Percentiles rank a stretch among this genome's conserved stretches.
phyloP scores from a whole-genome alignment of 192 early-diverging fungal genomes.

The Coemansia sp. region DNA sequence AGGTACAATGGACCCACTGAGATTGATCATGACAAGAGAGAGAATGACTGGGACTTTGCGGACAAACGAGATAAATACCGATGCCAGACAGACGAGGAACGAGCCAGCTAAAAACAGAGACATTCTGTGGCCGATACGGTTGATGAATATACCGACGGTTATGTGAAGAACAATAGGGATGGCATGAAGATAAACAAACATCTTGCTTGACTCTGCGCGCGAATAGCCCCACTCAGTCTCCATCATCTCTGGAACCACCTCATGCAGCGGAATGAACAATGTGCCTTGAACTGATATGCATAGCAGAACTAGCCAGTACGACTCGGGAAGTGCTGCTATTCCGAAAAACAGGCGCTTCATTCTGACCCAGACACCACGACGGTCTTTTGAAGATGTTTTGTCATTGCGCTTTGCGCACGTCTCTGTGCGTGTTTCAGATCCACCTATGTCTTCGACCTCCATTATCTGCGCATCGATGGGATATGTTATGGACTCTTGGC shows the following conservation, averaged over 20 bases:
- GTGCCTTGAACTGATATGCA: slow-evolving; percentile 52
- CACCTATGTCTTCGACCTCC: not conserved
- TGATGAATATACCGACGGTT: slow-evolving; percentile 59
- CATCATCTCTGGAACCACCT: slow-evolving; percentile 55
- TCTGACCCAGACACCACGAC: slow-evolving; percentile 10
- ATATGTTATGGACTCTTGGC: slow-evolving; percentile 17
- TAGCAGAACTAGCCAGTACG: slow-evolving; percentile 53
- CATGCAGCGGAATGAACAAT: slow-evolving; percentile 51
- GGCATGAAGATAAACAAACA: slow-evolving; percentile 55
- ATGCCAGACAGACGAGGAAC: slow-evolving; percentile 34
- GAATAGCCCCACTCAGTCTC: slow-evolving; percentile 52
- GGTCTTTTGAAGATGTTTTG: not conserved
- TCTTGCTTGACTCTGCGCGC: slow-evolving; percentile 43
- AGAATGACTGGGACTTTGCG: slow-evolving; percentile 36
- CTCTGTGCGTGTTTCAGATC: not conserved
- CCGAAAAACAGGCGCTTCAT: slow-evolving; percentile 43
- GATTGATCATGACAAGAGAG: slow-evolving; percentile 42
- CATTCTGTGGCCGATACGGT: slow-evolving; percentile 56
- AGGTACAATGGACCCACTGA: slow-evolving; percentile 46
- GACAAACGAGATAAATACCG: slow-evolving; percentile 43
- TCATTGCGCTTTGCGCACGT: not conserved
- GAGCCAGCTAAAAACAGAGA: slow-evolving; percentile 49
- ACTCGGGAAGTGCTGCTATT: slow-evolving; percentile 44
- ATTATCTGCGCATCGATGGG: slow-evolving; percentile 7
- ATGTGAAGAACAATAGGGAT: slow-evolving; percentile 61